phyloP scores from a whole-genome alignment of 257 asterid genomes.

The Orobanche coerulescens region DNA sequence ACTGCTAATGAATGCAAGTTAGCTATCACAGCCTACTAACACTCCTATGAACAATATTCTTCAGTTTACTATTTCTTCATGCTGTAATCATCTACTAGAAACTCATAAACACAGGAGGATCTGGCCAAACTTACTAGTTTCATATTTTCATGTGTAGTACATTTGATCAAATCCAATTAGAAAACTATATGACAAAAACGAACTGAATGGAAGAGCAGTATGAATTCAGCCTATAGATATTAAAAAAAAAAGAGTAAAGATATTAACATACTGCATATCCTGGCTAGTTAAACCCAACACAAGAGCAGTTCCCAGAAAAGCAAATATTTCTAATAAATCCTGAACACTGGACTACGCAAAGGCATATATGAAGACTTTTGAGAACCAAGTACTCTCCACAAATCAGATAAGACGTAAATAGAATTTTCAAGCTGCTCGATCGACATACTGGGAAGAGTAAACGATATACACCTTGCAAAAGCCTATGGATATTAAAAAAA shows the following conservation, averaged over 20 bases:
- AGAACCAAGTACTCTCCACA: not conserved
- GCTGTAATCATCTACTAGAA: slow-evolving; percentile 5
- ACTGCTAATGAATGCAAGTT: not conserved
- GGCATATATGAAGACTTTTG: not conserved
- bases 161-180: not conserved
- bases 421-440: not conserved
- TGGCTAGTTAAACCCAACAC: not conserved
- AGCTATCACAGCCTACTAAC: not conserved
- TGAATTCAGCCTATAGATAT: not conserved
- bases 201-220: slow-evolving; percentile 2
- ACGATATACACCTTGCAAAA: no score
- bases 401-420: not conserved
- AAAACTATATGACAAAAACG: not conserved
- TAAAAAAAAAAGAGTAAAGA: slow-evolving; percentile 3
- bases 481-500: not conserved
- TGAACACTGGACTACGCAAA: not conserved
- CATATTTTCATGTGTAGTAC: not conserved
- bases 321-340: not conserved
- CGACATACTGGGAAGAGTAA: not conserved
- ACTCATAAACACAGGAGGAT: not conserved
- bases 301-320: slow-evolving; percentile 5
- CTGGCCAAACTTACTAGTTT: not conserved
- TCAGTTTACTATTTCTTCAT: not conserved
- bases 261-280: not conserved
- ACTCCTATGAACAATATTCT: not conserved